phyloP scores from a whole-genome alignment of 148 eudicot genomes.

The Spergularia bocconei region DNA sequence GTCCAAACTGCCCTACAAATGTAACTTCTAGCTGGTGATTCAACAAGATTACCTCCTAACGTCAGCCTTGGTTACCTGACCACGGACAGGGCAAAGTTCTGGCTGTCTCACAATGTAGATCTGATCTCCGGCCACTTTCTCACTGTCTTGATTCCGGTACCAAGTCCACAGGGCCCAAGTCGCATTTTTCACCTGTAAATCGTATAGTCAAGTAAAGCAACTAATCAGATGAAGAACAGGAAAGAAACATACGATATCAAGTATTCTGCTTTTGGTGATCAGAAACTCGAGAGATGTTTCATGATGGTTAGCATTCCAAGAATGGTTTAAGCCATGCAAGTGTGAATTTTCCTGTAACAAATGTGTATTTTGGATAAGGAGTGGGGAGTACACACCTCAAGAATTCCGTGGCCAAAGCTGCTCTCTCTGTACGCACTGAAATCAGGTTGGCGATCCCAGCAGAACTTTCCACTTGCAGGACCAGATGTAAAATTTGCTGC shows the following conservation, averaged over 20 bases:
- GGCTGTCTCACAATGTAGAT: slow-evolving; percentile 91
- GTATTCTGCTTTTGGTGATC: background rate
- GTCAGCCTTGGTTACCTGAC: slow-evolving; percentile 23
- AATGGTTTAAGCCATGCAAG: background rate
- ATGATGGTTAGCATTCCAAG: background rate
- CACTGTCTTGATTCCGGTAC: slow-evolving; percentile 84
- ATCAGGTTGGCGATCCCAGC: slow-evolving; percentile 96
- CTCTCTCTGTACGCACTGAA: slow-evolving; percentile 85
- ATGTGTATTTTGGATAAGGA: background rate
- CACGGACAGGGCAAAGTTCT: slow-evolving; percentile 45
- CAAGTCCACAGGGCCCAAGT: slow-evolving; percentile 93
- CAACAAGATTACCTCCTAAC: too few relatives aligned
- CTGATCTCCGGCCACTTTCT: slow-evolving; percentile 68
- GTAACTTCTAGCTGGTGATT: too few relatives aligned
- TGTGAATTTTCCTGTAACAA: background rate
- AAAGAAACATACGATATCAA: background rate
- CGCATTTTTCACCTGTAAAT: slow-evolving; percentile 75
- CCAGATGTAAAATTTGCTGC: slow-evolving; percentile 87
- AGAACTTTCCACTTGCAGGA: slow-evolving; percentile 87
- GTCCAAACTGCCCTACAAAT: too few relatives aligned
- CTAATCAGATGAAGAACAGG: background rate
- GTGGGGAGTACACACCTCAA: slow-evolving; percentile 55
- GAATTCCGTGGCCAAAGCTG: slow-evolving; percentile 96
- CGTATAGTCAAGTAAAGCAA: background rate
- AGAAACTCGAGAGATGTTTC: too few relatives aligned